Percentiles rank a stretch among this genome's conserved stretches.
These are phyloP conservation scores for Austroboletus eburneus DNA, from an alignment of 768 basidiomycete species.

Conservation along the genomic window DNA sequence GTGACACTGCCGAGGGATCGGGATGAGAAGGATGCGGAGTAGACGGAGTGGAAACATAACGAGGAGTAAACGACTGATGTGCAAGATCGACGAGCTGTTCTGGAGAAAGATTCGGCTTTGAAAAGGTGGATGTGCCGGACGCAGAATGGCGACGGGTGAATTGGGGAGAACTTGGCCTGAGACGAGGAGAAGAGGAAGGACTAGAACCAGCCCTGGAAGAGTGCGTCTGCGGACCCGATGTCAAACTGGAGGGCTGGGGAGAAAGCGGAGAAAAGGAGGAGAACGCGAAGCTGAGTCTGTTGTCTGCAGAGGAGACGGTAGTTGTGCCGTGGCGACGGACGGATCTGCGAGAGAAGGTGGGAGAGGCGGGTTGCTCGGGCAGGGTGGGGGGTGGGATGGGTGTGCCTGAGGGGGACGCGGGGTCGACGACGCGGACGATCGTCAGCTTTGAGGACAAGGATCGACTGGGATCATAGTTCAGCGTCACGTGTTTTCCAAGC, in stretches of 20 bases:
- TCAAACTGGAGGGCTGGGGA: conserved; percentile 19
- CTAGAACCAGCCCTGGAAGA: conserved; percentile 29
- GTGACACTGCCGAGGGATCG: conserved; percentile 17
- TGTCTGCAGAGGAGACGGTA: conserved; percentile 27
- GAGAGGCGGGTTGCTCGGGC: conserved; percentile 23
- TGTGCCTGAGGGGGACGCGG: conserved; percentile 21
- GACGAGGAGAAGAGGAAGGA: conserved; percentile 40
- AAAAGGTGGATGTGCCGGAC: conserved; percentile 32
- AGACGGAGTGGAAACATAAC: conserved; percentile 8
- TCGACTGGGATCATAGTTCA: conserved; percentile 51
- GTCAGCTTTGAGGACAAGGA: conserved; percentile 63
- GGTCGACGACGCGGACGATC: conserved; percentile 62
- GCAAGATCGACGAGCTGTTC: conserved; percentile 77
- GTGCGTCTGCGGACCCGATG: conserved; percentile 29
- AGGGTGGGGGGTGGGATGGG: conserved; percentile 18
- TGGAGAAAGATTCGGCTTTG: conserved; percentile 55
- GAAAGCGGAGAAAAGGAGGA: conserved; percentile 48
- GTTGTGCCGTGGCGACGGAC: conserved; percentile 31
- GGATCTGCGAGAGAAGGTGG: conserved; percentile 27
- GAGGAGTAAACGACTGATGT: conserved; percentile 50
- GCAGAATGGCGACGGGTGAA: conserved; percentile 27
- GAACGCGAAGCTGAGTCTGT: conserved; percentile 60
- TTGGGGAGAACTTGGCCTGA: conserved; percentile 47
- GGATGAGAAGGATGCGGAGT: background rate
- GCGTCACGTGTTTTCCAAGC: conserved; percentile 48